Conservation (phyloP, 2,329 filamentous ascomycete genomes). For the Fusarium tricinctum region DNA sequence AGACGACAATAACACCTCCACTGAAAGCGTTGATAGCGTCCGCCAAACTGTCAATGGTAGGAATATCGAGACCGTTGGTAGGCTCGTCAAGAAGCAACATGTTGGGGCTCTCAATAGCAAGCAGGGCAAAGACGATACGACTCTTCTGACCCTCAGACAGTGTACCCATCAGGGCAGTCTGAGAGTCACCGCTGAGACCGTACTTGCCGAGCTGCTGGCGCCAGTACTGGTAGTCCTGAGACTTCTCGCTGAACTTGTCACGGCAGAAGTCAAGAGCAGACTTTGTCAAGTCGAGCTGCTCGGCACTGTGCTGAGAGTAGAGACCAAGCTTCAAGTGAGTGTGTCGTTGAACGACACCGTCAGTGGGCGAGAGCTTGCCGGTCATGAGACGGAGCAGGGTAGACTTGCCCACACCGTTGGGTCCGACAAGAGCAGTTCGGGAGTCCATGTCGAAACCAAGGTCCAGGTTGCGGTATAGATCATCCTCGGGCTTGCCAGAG, state of each 20-base stretch:
- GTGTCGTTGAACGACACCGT: slow-evolving; percentile 87
- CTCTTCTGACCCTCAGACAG: slow-evolving; percentile 98
- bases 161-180: slow-evolving; percentile 98
- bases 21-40: slow-evolving; percentile 97
- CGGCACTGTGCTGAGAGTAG: slow-evolving; percentile 98
- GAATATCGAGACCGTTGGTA: slow-evolving; percentile 99
- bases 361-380: slow-evolving; percentile 88
- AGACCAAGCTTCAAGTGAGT: slow-evolving; percentile 98
- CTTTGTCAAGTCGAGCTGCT: slow-evolving; percentile 98
- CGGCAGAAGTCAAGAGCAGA: slow-evolving; percentile 97
- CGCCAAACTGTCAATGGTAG: slow-evolving; percentile 96
- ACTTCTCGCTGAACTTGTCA: slow-evolving; percentile 90
- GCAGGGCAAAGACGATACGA: slow-evolving; percentile 95
- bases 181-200: slow-evolving; percentile 90
- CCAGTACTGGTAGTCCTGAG: slow-evolving; percentile 99
- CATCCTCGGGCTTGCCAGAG: slow-evolving; percentile 88
- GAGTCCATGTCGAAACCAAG: slow-evolving; percentile 99
- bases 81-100: slow-evolving; percentile 99
- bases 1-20: slow-evolving; percentile 97
- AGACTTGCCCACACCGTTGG: slow-evolving; percentile 99
- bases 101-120: slow-evolving; percentile 96
- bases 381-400: slow-evolving; percentile 97
- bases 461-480: slow-evolving; percentile 95
- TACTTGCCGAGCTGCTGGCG: slow-evolving; percentile 96
- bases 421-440: slow-evolving; percentile 94